Percentiles rank a stretch among this genome's conserved stretches.
Conservation (phyloP, 192 early-diverging fungal species). For the Rhizoclosmatium globosum region DNA sequence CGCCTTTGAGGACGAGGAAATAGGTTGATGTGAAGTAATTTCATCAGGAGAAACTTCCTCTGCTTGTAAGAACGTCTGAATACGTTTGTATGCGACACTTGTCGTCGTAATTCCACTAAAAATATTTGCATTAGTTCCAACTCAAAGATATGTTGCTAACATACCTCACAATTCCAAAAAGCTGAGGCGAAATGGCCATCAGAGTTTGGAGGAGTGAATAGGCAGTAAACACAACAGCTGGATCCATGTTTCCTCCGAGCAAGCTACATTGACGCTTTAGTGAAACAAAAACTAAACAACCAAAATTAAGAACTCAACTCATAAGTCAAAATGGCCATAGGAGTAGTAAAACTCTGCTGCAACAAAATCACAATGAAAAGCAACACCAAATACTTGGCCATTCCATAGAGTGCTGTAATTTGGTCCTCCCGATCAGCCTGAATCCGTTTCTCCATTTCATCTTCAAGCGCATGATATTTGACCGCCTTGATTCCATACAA, state of each 20-base stretch:
- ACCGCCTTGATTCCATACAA: constrained; percentile 36
- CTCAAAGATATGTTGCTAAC: not conserved
- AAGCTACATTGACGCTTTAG: not conserved
- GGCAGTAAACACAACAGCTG: constrained; percentile 68
- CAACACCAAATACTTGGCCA: constrained; percentile 10
- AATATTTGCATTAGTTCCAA: not conserved
- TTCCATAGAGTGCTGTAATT: constrained; percentile 9
- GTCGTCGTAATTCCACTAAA: constrained; percentile 20
- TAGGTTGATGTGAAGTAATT: not conserved
- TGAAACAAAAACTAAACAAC: too few species aligned
- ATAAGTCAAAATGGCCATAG: constrained; percentile 36
- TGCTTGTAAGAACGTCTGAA: constrained; percentile 39
- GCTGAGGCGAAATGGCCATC: constrained; percentile 49
- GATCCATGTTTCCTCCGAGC: constrained; percentile 22
- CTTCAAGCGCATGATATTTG: constrained; percentile 38
- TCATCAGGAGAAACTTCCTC: constrained; percentile 39
- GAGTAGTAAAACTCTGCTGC: constrained; percentile 8
- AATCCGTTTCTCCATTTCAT: constrained; percentile 4
- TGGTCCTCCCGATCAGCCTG: not conserved
- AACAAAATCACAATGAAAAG: not conserved
- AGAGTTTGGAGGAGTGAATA: constrained; percentile 66
- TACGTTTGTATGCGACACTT: constrained; percentile 44
- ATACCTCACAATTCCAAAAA: constrained; percentile 59
- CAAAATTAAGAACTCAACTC: too few species aligned
- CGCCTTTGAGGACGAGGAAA: not conserved